Percentiles rank a stretch among this genome's conserved stretches.
Conservation (phyloP, 345 rosid species). For the Bretschneidera sinensis region DNA sequence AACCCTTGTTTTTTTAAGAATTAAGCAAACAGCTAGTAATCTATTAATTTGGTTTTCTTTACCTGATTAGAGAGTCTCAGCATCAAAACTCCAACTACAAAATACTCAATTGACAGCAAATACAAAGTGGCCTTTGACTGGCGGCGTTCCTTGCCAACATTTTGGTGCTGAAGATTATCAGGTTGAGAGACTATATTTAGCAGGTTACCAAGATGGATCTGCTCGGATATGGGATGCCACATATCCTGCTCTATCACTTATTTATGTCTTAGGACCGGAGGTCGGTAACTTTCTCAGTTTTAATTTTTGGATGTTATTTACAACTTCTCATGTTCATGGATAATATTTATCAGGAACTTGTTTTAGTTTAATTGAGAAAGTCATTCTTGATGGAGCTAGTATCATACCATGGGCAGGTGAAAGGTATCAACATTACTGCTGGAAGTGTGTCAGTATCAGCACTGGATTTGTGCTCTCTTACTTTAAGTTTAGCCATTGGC, state of each 20-base stretch:
- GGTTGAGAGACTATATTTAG: slow-evolving; percentile 64
- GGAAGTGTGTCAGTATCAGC: slow-evolving; percentile 52
- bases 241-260: slow-evolving; percentile 52
- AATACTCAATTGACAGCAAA: slow-evolving; percentile 27
- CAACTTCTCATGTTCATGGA: slow-evolving; percentile 6
- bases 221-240: slow-evolving; percentile 81
- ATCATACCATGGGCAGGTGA: slow-evolving; percentile 41
- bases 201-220: slow-evolving; percentile 87
- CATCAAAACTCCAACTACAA: slow-evolving; percentile 42
- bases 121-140: slow-evolving; percentile 76
- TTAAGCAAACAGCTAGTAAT: background rate
- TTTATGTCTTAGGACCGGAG: slow-evolving; percentile 49
- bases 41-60: slow-evolving; percentile 22
- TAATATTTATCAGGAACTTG: background rate
- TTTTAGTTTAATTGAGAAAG: background rate
- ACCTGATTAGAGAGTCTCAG: slow-evolving; percentile 48
- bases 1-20: slow-evolving; percentile 2
- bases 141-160: slow-evolving; percentile 61
- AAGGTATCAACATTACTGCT: slow-evolving; percentile 30
- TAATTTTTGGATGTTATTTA: slow-evolving; percentile 6
- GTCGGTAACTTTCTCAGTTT: slow-evolving; percentile 30
- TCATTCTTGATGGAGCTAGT: background rate
- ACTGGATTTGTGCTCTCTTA: slow-evolving; percentile 53
- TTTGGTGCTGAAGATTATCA: slow-evolving; percentile 33
- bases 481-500: slow-evolving; percentile 67